Evolutionary conservation across 2,329 filamentous ascomycete genomes (phyloP).

Genomic region (Colletotrichum sp.): DNA sequence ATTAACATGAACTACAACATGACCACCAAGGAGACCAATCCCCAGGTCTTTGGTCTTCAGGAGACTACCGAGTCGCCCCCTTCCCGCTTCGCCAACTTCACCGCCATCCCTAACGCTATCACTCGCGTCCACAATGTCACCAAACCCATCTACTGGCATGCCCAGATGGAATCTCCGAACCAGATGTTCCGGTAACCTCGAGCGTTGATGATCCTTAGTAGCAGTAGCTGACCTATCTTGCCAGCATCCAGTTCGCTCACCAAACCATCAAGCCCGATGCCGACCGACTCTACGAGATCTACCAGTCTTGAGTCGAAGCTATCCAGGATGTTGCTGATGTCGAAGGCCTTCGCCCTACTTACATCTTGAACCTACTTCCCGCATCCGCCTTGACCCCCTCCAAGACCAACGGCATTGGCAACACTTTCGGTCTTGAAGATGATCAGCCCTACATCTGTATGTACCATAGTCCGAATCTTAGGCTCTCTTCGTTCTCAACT

Average conservation of each 20-base stretch:
- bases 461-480: neutral
- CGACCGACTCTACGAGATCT: slow-evolving; percentile 33
- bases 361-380: slow-evolving; percentile 36
- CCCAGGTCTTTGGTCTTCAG: slow-evolving; percentile 36
- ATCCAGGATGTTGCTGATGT: slow-evolving; percentile 37
- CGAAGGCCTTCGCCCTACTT: slow-evolving; percentile 39
- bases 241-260: slow-evolving; percentile 38
- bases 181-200: slow-evolving; percentile 37
- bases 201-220: neutral
- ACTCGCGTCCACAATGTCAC: slow-evolving; percentile 31
- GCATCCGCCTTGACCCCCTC: slow-evolving; percentile 30
- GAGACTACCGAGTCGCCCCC: slow-evolving; percentile 35
- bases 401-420: slow-evolving; percentile 40
- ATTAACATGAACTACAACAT: slow-evolving; percentile 33
- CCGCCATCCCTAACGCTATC: slow-evolving; percentile 26
- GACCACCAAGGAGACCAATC: slow-evolving; percentile 26
- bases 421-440: slow-evolving; percentile 39
- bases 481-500: accelerated
- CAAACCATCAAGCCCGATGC: slow-evolving; percentile 40
- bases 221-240: neutral
- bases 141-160: slow-evolving; percentile 29
- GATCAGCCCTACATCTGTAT: slow-evolving; percentile 33
- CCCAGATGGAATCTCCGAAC: slow-evolving; percentile 30
- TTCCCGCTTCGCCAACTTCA: slow-evolving; percentile 35
- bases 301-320: slow-evolving; percentile 36